Evolutionary conservation across 2,329 filamentous ascomycete species (phyloP).

Genomic region (Chrysosporium queenslandicum): DNA sequence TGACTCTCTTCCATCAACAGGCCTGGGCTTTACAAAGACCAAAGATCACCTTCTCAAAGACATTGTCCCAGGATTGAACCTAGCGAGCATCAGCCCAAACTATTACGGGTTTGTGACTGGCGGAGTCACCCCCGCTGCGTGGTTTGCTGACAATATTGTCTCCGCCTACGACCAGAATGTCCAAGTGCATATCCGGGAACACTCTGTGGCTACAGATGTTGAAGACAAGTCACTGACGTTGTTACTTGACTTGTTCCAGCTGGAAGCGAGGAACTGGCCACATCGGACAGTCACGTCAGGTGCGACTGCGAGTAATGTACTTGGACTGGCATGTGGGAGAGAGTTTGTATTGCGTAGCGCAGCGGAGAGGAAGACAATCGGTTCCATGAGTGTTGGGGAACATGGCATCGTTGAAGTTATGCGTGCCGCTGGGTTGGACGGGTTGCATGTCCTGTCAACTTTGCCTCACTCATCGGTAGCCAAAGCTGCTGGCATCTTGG

Average conservation of each 20-base stretch:
- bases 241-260: constrained; percentile 55
- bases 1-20: constrained; percentile 22
- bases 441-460: constrained; percentile 69
- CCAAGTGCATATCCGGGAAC: constrained; percentile 65
- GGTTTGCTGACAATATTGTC: constrained; percentile 76
- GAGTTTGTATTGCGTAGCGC: constrained; percentile 46
- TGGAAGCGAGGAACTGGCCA: constrained; percentile 50
- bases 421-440: constrained; percentile 50
- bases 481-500: constrained; percentile 75
- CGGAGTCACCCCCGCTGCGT: constrained; percentile 65
- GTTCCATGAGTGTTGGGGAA: constrained; percentile 50
- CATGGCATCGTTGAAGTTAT: constrained; percentile 61
- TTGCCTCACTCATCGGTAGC: constrained; percentile 72
- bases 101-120: constrained; percentile 91
- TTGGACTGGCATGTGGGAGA: constrained; percentile 59
- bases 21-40: constrained; percentile 26
- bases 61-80: constrained; percentile 51
- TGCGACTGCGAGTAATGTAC: constrained; percentile 54
- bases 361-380: constrained; percentile 27
- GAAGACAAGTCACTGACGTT: constrained; percentile 63
- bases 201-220: constrained; percentile 65
- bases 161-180: constrained; percentile 74
- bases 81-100: constrained; percentile 52
- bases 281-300: constrained; percentile 75
- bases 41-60: constrained; percentile 33